These are phyloP conservation scores for Ilex paraguariensis DNA, from an alignment of 305 asterid genomes.

Conservation along the genomic window DNA sequence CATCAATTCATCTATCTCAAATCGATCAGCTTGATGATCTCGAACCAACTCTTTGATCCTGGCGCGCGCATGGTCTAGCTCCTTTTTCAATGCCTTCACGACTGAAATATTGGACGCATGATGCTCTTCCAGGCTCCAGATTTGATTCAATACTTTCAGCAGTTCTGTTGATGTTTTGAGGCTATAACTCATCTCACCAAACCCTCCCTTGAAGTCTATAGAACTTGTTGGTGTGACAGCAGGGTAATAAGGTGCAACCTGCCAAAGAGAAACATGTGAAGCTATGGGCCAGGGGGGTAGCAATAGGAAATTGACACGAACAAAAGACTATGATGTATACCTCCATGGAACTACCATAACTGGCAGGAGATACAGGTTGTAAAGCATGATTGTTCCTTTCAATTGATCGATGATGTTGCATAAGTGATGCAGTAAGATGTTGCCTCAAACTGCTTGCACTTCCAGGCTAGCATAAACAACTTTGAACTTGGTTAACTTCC, in stretches of 20 bases:
- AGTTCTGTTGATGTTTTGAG: constrained; percentile 84
- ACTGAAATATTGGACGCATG: constrained; percentile 66
- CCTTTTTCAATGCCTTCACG: constrained; percentile 66
- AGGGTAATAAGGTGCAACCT: constrained; percentile 82
- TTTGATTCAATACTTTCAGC: constrained; percentile 79
- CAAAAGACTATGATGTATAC: constrained; percentile 23
- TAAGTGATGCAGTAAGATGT: constrained; percentile 59
- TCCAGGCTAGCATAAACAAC: constrained; percentile 44
- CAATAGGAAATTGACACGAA: neutral
- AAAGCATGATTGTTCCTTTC: constrained; percentile 63
- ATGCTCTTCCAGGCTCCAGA: constrained; percentile 96
- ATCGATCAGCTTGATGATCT: constrained; percentile 69
- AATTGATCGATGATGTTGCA: constrained; percentile 63
- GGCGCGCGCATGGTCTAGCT: constrained; percentile 59
- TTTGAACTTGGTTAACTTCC: no score
- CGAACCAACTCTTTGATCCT: constrained; percentile 53
- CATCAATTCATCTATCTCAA: constrained; percentile 59
- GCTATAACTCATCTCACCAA: constrained; percentile 51
- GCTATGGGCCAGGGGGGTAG: neutral
- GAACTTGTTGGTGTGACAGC: constrained; percentile 83
- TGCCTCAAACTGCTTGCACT: constrained; percentile 82
- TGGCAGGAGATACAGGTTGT: constrained; percentile 87
- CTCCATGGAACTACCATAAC: constrained; percentile 93
- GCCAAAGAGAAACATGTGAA: constrained; percentile 17
- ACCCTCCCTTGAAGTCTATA: constrained; percentile 57